phyloP scores from a whole-genome alignment of 306 rosid genomes.

The Sicyos edulis region DNA sequence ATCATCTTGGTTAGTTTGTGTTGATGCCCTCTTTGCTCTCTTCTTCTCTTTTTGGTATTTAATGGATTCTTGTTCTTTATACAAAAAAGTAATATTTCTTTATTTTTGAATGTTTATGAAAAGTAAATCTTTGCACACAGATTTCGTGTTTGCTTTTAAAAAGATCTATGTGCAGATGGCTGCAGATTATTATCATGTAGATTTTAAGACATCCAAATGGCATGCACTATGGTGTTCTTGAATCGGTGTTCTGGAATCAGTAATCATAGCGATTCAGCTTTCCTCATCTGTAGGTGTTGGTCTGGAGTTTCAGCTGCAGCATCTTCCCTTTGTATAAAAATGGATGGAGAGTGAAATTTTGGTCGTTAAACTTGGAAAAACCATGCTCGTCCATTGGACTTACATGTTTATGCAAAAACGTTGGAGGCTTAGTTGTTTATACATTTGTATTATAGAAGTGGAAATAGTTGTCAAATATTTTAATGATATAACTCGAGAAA shows the following conservation, averaged over 20 bases:
- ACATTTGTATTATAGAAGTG: conserved; percentile 3
- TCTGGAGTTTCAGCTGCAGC: conserved; percentile 7
- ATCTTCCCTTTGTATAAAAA: background rate
- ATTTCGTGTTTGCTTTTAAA: background rate
- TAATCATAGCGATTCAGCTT: background rate
- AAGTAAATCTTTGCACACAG: background rate
- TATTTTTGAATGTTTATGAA: background rate
- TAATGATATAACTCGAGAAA: background rate
- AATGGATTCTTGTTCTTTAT: background rate
- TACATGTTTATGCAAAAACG: background rate
- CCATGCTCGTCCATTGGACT: background rate
- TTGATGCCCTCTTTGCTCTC: background rate
- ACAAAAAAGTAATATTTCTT: background rate
- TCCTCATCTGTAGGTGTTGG: background rate
- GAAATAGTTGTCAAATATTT: conserved; percentile 14
- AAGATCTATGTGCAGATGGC: conserved; percentile 7
- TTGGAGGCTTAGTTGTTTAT: conserved; percentile 8
- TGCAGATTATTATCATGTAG: conserved; percentile 10
- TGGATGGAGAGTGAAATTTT: background rate
- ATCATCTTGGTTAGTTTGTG: background rate
- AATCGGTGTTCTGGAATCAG: background rate
- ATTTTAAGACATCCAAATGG: conserved; percentile 4
- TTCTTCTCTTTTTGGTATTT: background rate
- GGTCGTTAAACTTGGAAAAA: conserved; percentile 5
- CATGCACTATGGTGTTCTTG: background rate